Conservation (phyloP, 306 rosid species). For the Prosopis cineraria region DNA sequence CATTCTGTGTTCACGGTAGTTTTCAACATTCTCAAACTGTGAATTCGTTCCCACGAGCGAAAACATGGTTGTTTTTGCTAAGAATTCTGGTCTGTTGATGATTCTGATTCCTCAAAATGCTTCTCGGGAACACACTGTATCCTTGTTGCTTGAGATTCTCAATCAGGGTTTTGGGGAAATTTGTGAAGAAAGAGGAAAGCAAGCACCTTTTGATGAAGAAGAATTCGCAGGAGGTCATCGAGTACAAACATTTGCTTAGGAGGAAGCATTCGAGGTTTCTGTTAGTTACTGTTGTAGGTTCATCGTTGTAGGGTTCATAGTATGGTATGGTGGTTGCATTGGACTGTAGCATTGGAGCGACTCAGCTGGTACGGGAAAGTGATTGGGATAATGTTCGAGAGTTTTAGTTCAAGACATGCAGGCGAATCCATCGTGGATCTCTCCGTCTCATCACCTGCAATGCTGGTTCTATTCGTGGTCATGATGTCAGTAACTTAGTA, state of each 20-base stretch:
- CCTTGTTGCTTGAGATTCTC: slow-evolving; percentile 51
- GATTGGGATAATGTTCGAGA: slow-evolving; percentile 46
- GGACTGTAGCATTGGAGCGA: slow-evolving; percentile 50
- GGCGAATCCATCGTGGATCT: slow-evolving; percentile 62
- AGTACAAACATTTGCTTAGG: slow-evolving; percentile 51
- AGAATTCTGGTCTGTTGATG: slow-evolving; percentile 53
- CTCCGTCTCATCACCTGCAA: slow-evolving; percentile 47
- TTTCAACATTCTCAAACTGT: slow-evolving; percentile 67
- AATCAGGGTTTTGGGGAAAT: slow-evolving; percentile 44
- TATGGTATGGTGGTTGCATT: slow-evolving; percentile 50
- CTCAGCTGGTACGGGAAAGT: slow-evolving; percentile 44
- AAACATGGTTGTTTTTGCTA: slow-evolving; percentile 58
- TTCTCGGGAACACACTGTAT: slow-evolving; percentile 64
- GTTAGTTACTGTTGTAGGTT: slow-evolving; percentile 50
- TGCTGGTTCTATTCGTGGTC: slow-evolving; percentile 54
- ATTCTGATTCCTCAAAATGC: slow-evolving; percentile 52
- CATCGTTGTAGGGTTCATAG: slow-evolving; percentile 36
- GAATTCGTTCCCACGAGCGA: slow-evolving; percentile 80
- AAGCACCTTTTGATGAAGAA: slow-evolving; percentile 39
- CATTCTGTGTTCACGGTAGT: slow-evolving; percentile 54
- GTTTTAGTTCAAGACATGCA: slow-evolving; percentile 58
- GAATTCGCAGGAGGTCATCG: slow-evolving; percentile 34
- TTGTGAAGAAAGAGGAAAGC: slow-evolving; percentile 37
- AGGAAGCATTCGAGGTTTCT: slow-evolving; percentile 34
- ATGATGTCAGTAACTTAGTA: slow-evolving; percentile 74